Percentiles rank a stretch among this genome's conserved stretches.
These are phyloP conservation scores for Lineolata rhizophorae DNA, from an alignment of 495 filamentous ascomycete species.

Conservation along the genomic window DNA sequence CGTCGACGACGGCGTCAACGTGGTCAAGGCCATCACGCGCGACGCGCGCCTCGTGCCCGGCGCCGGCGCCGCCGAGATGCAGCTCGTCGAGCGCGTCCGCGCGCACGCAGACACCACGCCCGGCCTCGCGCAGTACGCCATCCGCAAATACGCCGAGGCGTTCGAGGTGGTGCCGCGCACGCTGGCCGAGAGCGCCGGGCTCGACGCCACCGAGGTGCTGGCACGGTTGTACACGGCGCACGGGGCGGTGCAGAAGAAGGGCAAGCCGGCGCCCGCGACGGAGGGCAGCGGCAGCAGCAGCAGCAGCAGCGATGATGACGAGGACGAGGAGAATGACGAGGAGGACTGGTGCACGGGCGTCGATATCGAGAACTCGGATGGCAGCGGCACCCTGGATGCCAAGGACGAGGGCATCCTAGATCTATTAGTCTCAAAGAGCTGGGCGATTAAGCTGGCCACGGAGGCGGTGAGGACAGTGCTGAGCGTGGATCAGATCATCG, in stretches of 20 bases:
- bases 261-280: constrained; percentile 11
- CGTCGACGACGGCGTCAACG: constrained; percentile 96
- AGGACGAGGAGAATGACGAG: constrained; percentile 29
- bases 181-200: constrained; percentile 77
- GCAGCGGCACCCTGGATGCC: constrained; percentile 64
- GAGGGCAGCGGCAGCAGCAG: no score
- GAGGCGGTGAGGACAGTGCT: constrained; percentile 87
- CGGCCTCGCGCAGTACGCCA: constrained; percentile 80
- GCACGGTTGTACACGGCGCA: constrained; percentile 83
- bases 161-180: constrained; percentile 94
- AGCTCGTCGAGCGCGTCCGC: constrained; percentile 78
- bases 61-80: constrained; percentile 88
- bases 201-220: constrained; percentile 90
- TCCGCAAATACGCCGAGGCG: constrained; percentile 91
- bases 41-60: constrained; percentile 82
- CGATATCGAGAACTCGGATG: constrained; percentile 72
- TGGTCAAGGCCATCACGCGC: constrained; percentile 93
- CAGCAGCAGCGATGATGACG: no score
- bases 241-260: constrained; percentile 30
- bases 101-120: constrained; percentile 77
- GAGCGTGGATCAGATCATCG: constrained; percentile 97
- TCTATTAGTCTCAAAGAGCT: constrained; percentile 72
- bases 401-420: constrained; percentile 83
- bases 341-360: constrained; percentile 79
- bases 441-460: constrained; percentile 90